These are phyloP conservation scores for Amanita pallidorosea DNA, from an alignment of 768 basidiomycete species.

Conservation along the genomic window DNA sequence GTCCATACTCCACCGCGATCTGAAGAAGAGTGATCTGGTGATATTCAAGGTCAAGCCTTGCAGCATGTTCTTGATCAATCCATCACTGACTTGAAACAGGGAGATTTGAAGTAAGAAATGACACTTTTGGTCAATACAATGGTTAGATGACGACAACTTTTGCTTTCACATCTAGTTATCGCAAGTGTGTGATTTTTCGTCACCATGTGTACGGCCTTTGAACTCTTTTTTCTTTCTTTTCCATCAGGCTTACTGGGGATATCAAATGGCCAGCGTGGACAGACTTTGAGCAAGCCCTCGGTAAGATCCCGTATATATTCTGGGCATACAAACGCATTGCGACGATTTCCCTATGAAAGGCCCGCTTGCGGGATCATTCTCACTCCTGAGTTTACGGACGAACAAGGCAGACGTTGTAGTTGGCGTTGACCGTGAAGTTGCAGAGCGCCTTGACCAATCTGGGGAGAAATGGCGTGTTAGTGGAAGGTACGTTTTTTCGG, in stretches of 20 bases:
- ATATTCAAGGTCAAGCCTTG: slow-evolving; percentile 65
- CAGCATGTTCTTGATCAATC: not conserved
- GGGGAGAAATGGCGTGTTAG: slow-evolving; percentile 69
- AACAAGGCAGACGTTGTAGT: slow-evolving; percentile 95
- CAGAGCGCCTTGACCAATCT: slow-evolving; percentile 52
- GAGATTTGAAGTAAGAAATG: slow-evolving; percentile 75
- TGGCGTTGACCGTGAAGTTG: slow-evolving; percentile 61
- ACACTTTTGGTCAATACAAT: not conserved
- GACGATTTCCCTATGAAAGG: slow-evolving; percentile 28
- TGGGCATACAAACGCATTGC: not conserved
- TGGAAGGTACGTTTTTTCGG: slow-evolving; percentile 49
- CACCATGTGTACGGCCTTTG: not conserved
- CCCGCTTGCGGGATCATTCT: slow-evolving; percentile 69
- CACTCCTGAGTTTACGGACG: slow-evolving; percentile 77
- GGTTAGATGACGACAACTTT: not conserved
- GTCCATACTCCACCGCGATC: slow-evolving; percentile 34
- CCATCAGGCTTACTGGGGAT: slow-evolving; percentile 78
- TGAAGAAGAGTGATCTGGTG: slow-evolving; percentile 55
- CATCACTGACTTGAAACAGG: slow-evolving; percentile 26
- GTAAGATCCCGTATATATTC: slow-evolving; percentile 23
- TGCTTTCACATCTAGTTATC: slow-evolving; percentile 39
- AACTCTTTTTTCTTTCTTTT: not conserved
- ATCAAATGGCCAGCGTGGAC: slow-evolving; percentile 80
- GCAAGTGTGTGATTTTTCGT: slow-evolving; percentile 51
- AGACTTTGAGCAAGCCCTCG: slow-evolving; percentile 62